Conservation (phyloP, 352 stramenopile species). For the Globisporangium iwayamae region DNA sequence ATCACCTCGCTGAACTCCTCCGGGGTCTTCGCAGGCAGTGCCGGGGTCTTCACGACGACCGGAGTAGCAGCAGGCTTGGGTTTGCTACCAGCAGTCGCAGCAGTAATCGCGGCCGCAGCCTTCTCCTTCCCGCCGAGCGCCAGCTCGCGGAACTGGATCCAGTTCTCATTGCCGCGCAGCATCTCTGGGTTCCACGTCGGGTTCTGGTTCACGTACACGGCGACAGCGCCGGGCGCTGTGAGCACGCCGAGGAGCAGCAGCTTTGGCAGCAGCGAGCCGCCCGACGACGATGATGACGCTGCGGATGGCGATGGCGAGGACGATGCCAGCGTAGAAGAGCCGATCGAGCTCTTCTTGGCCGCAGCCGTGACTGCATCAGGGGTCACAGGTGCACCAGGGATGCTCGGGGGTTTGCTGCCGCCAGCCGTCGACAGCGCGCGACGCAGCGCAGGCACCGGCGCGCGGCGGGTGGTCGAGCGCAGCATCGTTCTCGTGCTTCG, state of each 20-base stretch:
- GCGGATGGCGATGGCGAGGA: conserved; percentile 12
- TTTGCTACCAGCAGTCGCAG: conserved; percentile 4
- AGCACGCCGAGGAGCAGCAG: conserved; percentile 49
- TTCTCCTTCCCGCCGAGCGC: conserved; percentile 37
- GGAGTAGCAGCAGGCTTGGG: conserved; percentile 14
- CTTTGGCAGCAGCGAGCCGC: conserved; percentile 40
- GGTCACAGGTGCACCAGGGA: background rate
- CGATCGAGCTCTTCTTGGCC: conserved; percentile 15
- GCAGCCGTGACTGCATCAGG: conserved; percentile 11
- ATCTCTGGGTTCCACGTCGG: conserved; percentile 69
- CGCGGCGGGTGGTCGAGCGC: conserved; percentile 9
- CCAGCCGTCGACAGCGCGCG: conserved; percentile 6
- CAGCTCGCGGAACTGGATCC: conserved; percentile 72
- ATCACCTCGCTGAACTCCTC: conserved; percentile 54
- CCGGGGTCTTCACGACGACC: conserved; percentile 1
- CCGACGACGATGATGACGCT: conserved; percentile 25
- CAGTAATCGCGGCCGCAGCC: conserved; percentile 10
- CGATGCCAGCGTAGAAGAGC: background rate
- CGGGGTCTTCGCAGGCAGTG: conserved; percentile 18
- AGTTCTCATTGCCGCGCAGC: conserved; percentile 57
- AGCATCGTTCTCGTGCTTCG: conserved; percentile 2
- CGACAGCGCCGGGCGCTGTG: conserved; percentile 42
- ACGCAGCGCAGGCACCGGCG: conserved; percentile 4
- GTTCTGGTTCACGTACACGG: conserved; percentile 76
- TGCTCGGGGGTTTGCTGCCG: background rate